These are phyloP conservation scores for Protomyces inouyei DNA, from an alignment of 1,139 yeast genomes.

Conservation along the genomic window DNA sequence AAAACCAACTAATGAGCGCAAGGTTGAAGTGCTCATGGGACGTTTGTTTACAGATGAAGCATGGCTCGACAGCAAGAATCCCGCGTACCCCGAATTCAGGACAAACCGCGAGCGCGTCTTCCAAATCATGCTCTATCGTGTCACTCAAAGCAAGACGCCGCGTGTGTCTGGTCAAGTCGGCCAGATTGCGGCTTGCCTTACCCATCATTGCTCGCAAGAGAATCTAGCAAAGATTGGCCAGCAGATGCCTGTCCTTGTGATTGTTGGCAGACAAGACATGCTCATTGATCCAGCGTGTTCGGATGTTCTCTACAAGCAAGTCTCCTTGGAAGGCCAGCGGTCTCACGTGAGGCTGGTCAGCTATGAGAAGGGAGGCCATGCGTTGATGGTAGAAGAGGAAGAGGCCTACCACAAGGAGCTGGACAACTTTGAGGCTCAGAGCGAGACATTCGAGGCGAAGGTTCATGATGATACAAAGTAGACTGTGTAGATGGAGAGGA, in stretches of 20 bases:
- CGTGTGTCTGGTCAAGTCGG: conserved; percentile 7
- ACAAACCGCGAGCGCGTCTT: conserved; percentile 8
- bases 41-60: conserved; percentile 3
- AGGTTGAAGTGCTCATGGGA: conserved; percentile 1
- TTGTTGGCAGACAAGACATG: conserved; percentile 15
- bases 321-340: not conserved
- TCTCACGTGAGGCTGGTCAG: conserved; percentile 6
- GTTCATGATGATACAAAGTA: not conserved
- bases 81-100: not conserved
- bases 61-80: conserved; percentile 10
- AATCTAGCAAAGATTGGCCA: conserved; percentile 10
- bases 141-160: conserved; percentile 1
- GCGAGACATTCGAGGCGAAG: not conserved
- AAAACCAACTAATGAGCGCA: conserved; percentile 1
- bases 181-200: conserved; percentile 19
- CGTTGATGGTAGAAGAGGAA: conserved; percentile 13
- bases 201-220: conserved; percentile 14
- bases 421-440: not conserved
- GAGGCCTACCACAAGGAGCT: conserved; percentile 12
- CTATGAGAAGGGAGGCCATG: conserved; percentile 15
- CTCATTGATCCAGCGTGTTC: conserved; percentile 19
- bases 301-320: conserved; percentile 11
- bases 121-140: conserved; percentile 7
- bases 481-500: too few species aligned
- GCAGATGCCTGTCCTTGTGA: conserved; percentile 13